These are phyloP conservation scores for Mortierella sp. DNA, from an alignment of 371 early-diverging fungal species.

Conservation along the genomic window DNA sequence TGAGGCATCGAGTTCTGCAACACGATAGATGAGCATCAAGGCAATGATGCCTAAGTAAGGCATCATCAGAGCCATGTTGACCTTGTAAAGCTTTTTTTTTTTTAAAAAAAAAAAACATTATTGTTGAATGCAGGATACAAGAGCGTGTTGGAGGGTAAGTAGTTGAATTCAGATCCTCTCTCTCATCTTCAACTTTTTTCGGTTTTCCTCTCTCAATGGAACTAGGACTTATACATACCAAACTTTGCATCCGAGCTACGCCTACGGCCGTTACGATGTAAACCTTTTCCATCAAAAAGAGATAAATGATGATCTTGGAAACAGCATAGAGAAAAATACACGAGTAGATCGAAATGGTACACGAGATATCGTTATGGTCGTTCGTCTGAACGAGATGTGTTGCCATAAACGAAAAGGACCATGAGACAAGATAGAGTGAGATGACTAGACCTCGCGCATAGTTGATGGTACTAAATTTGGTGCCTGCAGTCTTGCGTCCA, in stretches of 20 bases:
- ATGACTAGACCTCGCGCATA: conserved; percentile 58
- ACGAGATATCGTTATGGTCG: conserved; percentile 59
- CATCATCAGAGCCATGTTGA: conserved; percentile 50
- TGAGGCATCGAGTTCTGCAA: conserved; percentile 23
- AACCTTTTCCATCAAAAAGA: conserved; percentile 64
- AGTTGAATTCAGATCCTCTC: neutral
- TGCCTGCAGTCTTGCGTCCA: conserved; percentile 59
- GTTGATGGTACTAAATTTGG: conserved; percentile 41
- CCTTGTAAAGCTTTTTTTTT: conserved; percentile 39
- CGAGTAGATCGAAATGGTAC: conserved; percentile 54
- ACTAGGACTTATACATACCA: conserved; percentile 6
- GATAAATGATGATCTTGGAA: conserved; percentile 54
- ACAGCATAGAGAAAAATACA: conserved; percentile 49
- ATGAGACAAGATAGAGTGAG: conserved; percentile 52
- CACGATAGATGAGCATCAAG: conserved; percentile 51
- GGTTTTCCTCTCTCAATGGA: neutral
- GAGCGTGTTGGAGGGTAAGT: neutral
- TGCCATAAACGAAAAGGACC: conserved; percentile 59
- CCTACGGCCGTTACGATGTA: conserved; percentile 22
- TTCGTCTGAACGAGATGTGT: conserved; percentile 61
- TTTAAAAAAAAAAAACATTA: neutral
- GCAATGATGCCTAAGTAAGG: conserved; percentile 54
- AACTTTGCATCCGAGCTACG: conserved; percentile 1
- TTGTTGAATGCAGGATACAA: neutral
- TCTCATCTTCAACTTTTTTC: too few species aligned